Evolutionary conservation across 139 green algal genomes (phyloP).

Genomic region (Volvox africanus): DNA sequence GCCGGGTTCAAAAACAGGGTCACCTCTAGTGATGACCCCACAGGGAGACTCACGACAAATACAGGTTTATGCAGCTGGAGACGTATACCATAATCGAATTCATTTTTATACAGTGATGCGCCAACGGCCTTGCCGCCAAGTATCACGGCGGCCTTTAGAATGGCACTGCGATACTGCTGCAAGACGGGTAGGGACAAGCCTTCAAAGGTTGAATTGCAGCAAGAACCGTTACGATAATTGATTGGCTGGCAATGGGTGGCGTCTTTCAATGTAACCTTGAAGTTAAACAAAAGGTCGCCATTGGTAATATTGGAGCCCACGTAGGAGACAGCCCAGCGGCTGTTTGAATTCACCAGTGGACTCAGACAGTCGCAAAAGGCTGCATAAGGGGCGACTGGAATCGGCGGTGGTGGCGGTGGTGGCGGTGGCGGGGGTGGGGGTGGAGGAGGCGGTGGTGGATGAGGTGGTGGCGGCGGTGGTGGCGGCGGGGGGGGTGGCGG

Average conservation of each 20-base stretch:
- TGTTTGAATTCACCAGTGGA: constrained; percentile 50
- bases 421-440: constrained; percentile 10
- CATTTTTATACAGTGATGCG: not conserved
- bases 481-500: not conserved
- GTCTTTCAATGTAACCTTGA: constrained; percentile 14
- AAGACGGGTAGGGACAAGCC: constrained; percentile 45
- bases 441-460: not conserved
- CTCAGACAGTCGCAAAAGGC: constrained; percentile 54
- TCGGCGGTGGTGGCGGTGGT: not conserved
- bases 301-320: not conserved
- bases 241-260: constrained; percentile 24
- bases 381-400: not conserved
- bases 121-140: not conserved
- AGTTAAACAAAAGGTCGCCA: constrained; percentile 5
- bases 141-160: not conserved
- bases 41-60: not conserved
- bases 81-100: constrained; percentile 38
- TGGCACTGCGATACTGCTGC: not conserved
- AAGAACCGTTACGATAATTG: constrained; percentile 54
- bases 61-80: constrained; percentile 36
- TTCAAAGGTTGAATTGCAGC: constrained; percentile 57
- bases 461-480: constrained; percentile 37
- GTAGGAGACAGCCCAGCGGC: constrained; percentile 48
- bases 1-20: not conserved
- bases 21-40: not conserved